Conservation (phyloP, 2,329 filamentous ascomycete genomes). For the Claviceps pazoutovae region DNA sequence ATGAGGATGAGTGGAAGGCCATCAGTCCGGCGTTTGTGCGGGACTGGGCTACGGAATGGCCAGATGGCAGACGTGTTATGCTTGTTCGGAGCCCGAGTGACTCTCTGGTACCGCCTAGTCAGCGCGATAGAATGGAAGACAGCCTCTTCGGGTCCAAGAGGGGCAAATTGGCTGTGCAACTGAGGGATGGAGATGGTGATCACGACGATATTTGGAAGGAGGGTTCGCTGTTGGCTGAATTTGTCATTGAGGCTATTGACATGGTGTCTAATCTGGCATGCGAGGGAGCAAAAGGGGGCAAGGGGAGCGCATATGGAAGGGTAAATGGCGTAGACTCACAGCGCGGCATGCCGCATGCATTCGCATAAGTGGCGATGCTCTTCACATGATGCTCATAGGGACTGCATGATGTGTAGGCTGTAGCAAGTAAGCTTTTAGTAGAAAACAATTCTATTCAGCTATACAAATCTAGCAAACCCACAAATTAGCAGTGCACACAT, state of each 20-base stretch:
- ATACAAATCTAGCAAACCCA: no score
- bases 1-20: constrained; percentile 22
- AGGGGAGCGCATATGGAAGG: background rate
- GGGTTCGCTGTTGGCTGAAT: constrained; percentile 1
- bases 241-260: background rate
- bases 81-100: constrained; percentile 7
- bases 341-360: background rate
- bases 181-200: constrained; percentile 1
- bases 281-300: background rate
- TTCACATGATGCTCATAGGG: no score
- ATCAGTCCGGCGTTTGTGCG: constrained; percentile 23
- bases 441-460: no score
- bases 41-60: constrained; percentile 6
- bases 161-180: background rate
- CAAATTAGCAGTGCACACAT: no score
- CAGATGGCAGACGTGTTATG: constrained; percentile 4
- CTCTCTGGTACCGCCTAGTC: constrained; percentile 5
- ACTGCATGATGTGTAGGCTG: no score
- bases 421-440: no score
- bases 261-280: background rate
- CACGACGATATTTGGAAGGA: constrained; percentile 3
- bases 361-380: no score
- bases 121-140: constrained; percentile 5
- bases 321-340: background rate
- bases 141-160: background rate